Conservation (phyloP, 129 eudicot genomes). For the Pulicaria dysenterica region DNA sequence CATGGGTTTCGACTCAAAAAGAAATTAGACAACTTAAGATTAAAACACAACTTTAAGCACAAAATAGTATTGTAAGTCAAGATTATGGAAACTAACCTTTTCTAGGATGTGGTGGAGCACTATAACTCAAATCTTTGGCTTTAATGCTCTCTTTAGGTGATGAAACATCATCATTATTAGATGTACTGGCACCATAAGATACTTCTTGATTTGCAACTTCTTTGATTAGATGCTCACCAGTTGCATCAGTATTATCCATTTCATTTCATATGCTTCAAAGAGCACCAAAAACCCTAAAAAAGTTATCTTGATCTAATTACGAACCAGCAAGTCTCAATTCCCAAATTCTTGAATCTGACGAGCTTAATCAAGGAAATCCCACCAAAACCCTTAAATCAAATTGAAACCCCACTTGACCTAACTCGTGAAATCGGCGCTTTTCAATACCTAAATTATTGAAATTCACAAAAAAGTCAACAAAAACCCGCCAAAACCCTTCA, state of each 20-base stretch:
- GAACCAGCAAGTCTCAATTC: background rate
- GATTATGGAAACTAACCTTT: constrained; percentile 47
- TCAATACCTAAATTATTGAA: constrained; percentile 22
- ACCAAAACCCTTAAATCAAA: constrained; percentile 31
- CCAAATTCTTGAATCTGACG: background rate
- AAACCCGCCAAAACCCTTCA: constrained; percentile 34
- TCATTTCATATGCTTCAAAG: constrained; percentile 39
- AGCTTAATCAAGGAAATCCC: constrained; percentile 26
- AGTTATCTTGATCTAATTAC: background rate
- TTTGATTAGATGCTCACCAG: constrained; percentile 17
- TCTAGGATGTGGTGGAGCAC: constrained; percentile 49
- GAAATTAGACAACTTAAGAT: background rate
- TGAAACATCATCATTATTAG: constrained; percentile 39
- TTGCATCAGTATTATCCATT: constrained; percentile 51
- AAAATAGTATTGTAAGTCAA: background rate
- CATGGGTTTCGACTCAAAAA: background rate
- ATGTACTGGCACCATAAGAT: constrained; percentile 35
- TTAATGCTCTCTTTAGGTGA: constrained; percentile 40
- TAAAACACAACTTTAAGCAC: background rate
- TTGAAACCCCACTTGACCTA: constrained; percentile 22
- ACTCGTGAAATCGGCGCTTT: constrained; percentile 20
- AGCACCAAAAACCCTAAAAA: constrained; percentile 22
- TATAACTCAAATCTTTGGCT: constrained; percentile 42
- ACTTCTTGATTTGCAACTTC: constrained; percentile 29
- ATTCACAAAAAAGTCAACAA: constrained; percentile 23